Percentiles rank a stretch among this genome's conserved stretches.
phyloP scores from a whole-genome alignment of 306 rosid species.

The Casuarina glauca region DNA sequence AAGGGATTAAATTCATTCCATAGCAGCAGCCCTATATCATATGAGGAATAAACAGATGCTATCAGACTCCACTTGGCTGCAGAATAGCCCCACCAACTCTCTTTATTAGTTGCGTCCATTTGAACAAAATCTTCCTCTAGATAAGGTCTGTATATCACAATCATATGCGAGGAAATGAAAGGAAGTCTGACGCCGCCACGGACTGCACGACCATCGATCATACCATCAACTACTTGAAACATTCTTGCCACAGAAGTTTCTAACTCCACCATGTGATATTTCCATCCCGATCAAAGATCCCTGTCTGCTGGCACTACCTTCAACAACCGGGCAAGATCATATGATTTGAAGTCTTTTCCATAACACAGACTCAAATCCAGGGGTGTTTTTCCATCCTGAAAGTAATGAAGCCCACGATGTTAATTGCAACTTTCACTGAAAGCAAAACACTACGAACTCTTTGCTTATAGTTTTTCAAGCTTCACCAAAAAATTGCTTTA shows the following conservation, averaged over 20 bases:
- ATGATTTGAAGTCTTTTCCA: conserved; percentile 88
- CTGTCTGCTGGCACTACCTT: conserved; percentile 51
- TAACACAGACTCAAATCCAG: conserved; percentile 78
- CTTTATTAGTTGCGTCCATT: neutral
- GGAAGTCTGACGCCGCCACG: neutral
- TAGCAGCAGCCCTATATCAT: no score
- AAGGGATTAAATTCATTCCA: neutral
- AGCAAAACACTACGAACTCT: conserved; percentile 1
- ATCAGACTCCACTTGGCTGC: neutral
- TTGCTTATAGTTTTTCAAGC: neutral
- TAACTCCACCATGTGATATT: conserved; percentile 14
- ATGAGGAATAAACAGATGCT: neutral
- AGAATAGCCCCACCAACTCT: neutral
- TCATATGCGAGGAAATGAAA: neutral
- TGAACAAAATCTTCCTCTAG: neutral
- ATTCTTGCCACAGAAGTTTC: conserved; percentile 14
- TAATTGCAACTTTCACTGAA: neutral
- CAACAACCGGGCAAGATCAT: conserved; percentile 72
- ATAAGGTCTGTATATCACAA: neutral
- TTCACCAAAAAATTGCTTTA: neutral
- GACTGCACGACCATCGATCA: conserved; percentile 17
- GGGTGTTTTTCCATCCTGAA: conserved; percentile 87
- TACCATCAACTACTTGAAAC: conserved; percentile 17
- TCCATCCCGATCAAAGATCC: conserved; percentile 35
- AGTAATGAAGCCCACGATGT: conserved; percentile 19